Percentiles rank a stretch among this genome's conserved stretches.
Evolutionary conservation across 768 basidiomycete species (phyloP).

Genomic region (Lepiota brunneoincarnata): DNA sequence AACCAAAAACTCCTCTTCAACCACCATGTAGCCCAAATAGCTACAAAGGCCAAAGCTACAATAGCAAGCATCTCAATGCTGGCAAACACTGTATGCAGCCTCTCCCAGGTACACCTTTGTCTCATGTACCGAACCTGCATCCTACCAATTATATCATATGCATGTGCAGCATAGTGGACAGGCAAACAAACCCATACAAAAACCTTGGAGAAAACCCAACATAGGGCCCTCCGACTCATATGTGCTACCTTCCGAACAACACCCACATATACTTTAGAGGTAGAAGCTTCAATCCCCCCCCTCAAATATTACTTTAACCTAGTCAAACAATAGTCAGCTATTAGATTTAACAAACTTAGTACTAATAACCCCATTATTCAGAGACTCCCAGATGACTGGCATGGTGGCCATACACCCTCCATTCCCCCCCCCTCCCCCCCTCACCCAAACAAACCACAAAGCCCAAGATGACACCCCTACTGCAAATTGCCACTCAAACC

Average conservation of each 20-base stretch:
- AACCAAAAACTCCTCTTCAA: conserved; percentile 31
- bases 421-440: too few species aligned
- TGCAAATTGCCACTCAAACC: conserved; percentile 13
- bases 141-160: conserved; percentile 31
- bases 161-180: conserved; percentile 30
- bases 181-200: conserved; percentile 21
- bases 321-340: conserved; percentile 10
- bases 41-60: conserved; percentile 22
- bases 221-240: conserved; percentile 24
- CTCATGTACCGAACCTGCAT: conserved; percentile 27
- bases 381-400: conserved; percentile 17
- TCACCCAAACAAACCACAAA: too few species aligned
- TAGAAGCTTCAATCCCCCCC: conserved; percentile 31
- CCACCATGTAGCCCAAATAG: conserved; percentile 24
- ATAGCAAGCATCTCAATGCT: conserved; percentile 27
- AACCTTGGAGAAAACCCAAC: conserved; percentile 25
- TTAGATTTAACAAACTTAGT: conserved; percentile 23
- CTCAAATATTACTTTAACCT: conserved; percentile 17
- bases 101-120: conserved; percentile 25
- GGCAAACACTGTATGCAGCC: conserved; percentile 30
- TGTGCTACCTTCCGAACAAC: conserved; percentile 32
- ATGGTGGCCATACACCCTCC: conserved; percentile 18
- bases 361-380: conserved; percentile 18
- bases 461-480: conserved; percentile 11
- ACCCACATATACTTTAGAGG: conserved; percentile 25